A percentile compares a stretch with the other conserved stretches of the same genome.
These are phyloP conservation scores for Murraya koenigii DNA, from an alignment of 345 rosid genomes.

Conservation along the genomic window DNA sequence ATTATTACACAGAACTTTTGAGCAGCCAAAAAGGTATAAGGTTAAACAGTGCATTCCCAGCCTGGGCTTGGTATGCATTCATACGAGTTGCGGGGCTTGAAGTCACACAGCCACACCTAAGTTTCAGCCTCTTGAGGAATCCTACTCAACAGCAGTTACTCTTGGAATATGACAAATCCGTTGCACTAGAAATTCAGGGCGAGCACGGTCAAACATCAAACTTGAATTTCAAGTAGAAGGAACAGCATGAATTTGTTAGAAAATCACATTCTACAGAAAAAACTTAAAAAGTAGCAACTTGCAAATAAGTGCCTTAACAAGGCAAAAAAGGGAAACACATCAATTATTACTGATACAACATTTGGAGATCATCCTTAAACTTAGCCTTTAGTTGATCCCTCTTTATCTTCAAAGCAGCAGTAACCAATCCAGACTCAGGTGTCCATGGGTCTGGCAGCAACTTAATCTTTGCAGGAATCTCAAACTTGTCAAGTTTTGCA, in stretches of 20 bases:
- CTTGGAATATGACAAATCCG: background rate
- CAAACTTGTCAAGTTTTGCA: conserved; percentile 71
- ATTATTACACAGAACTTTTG: too few species aligned
- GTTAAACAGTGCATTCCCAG: background rate
- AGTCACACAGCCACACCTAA: background rate
- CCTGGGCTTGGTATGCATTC: background rate
- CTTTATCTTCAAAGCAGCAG: conserved; percentile 72
- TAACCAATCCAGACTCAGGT: conserved; percentile 74
- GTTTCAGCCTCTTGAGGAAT: background rate
- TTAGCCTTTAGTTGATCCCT: conserved; percentile 66
- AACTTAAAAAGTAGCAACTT: background rate
- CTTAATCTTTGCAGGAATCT: conserved; percentile 73
- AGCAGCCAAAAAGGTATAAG: too few species aligned
- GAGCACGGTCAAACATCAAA: background rate
- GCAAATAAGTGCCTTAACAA: background rate
- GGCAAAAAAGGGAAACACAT: background rate
- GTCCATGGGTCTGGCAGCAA: conserved; percentile 78
- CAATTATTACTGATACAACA: conserved; percentile 35
- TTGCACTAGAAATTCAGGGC: background rate
- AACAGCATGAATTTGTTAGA: background rate
- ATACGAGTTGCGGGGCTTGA: background rate
- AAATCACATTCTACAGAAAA: background rate
- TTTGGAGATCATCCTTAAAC: conserved; percentile 65
- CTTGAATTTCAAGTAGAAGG: background rate
- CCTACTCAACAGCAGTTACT: background rate